A percentile compares a stretch with the other conserved stretches of the same genome.
These are phyloP conservation scores for Gryganskiella cystojenkinii DNA, from an alignment of 192 early-diverging fungal species.

Conservation along the genomic window DNA sequence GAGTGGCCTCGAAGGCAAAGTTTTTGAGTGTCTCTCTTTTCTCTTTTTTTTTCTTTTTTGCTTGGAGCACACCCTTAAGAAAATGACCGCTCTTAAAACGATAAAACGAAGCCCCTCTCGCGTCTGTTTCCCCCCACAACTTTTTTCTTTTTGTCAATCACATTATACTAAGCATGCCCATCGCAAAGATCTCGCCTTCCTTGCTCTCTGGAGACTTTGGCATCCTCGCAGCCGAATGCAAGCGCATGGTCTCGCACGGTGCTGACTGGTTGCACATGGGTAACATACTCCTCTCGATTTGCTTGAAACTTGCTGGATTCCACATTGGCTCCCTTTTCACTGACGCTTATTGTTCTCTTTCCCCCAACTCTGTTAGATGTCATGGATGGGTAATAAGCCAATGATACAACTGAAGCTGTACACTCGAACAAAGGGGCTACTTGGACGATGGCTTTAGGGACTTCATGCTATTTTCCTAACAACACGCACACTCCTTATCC, in stretches of 20 bases:
- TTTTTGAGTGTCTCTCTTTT: too few relatives aligned
- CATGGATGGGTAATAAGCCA: slow-evolving; percentile 83
- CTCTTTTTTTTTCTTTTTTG: too few relatives aligned
- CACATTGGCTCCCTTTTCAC: background rate
- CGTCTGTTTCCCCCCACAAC: background rate
- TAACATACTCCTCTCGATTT: slow-evolving; percentile 49
- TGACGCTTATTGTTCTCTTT: slow-evolving; percentile 5
- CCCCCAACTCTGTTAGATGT: slow-evolving; percentile 68
- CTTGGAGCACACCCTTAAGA: too few relatives aligned
- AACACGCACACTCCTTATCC: too few relatives aligned
- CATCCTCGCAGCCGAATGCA: slow-evolving; percentile 82
- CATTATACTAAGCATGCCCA: slow-evolving; percentile 67
- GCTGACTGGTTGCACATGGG: slow-evolving; percentile 94
- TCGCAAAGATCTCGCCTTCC: slow-evolving; percentile 90
- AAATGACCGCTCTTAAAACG: too few relatives aligned
- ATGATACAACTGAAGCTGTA: background rate
- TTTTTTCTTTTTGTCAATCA: slow-evolving; percentile 1
- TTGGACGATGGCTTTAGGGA: background rate
- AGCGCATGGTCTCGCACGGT: slow-evolving; percentile 89
- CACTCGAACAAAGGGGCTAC: background rate
- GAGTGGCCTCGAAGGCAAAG: too few relatives aligned
- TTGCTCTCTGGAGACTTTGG: slow-evolving; percentile 94
- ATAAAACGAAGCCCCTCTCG: too few relatives aligned
- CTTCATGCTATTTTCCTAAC: background rate
- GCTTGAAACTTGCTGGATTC: too few relatives aligned